phyloP scores from a whole-genome alignment of 1,139 yeast species.

The Yamadazyma mexicana region DNA sequence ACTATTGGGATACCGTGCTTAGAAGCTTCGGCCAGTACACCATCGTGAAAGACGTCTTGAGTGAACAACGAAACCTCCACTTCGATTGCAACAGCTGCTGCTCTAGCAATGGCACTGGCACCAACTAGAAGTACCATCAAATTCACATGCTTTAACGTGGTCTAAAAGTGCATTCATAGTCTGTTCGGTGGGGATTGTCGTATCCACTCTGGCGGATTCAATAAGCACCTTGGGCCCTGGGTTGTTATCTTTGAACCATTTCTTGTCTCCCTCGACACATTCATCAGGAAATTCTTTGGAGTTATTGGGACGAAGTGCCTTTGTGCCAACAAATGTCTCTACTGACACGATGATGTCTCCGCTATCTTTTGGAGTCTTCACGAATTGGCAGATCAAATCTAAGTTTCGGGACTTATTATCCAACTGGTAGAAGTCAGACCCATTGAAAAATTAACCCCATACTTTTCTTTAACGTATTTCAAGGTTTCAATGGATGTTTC shows the following conservation, averaged over 20 bases:
- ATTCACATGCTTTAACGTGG: constrained; percentile 51
- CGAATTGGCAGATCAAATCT: constrained; percentile 6
- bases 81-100: constrained; percentile 55
- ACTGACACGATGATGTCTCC: constrained; percentile 52
- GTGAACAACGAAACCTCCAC: constrained; percentile 69
- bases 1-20: constrained; percentile 54
- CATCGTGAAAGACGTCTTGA: constrained; percentile 57
- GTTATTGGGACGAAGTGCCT: constrained; percentile 48
- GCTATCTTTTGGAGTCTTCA: constrained; percentile 16
- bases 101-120: constrained; percentile 56
- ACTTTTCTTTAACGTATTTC: constrained; percentile 39
- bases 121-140: constrained; percentile 66
- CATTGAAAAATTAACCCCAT: constrained; percentile 62
- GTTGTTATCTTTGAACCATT: constrained; percentile 34
- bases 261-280: constrained; percentile 51
- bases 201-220: constrained; percentile 69
- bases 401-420: constrained; percentile 22
- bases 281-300: constrained; percentile 42
- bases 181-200: constrained; percentile 44
- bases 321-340: constrained; percentile 36
- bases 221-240: constrained; percentile 50
- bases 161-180: constrained; percentile 50
- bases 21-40: constrained; percentile 52
- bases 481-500: constrained; percentile 49
- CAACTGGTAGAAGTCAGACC: constrained; percentile 70